Evolutionary conservation across 345 rosid species (phyloP), one percentile per base, ranked within the genome.

Genomic region (Dovyalis caffra): DNA sequence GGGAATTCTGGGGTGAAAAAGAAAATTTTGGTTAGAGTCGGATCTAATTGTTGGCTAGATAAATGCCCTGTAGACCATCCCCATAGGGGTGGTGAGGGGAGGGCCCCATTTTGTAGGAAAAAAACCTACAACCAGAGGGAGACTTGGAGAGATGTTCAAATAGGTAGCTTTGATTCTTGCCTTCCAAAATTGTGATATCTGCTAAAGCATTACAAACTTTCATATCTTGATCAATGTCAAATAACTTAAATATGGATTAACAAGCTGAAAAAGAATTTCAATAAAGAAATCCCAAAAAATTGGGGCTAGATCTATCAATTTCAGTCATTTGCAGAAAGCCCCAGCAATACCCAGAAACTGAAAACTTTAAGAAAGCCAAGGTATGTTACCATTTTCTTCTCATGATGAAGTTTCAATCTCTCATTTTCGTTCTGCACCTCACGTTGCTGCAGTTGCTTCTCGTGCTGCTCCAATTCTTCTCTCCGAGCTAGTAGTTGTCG

Each of bases 371-470:
- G 16, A 43, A 20, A 43, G 37, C 28, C 32, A 23, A 37, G 40
- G 21, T 16, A 66, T 18, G 73, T 73, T 81, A 90, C 97, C 91
- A 81, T 83, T 74, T 79, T 74, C 83, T 78, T 87, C 26, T 79
- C 88, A 57, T 69, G 79, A 62, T 77, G 68, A 65, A 88, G 79
- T 74, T 76, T 85, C 51, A 66, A 76, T 66, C 82, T 85, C 85
- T 83, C 84, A 58, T 72, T 74, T 76, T 89, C 93, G 80, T 87
- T 88, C 47, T 72, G 58, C 35, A 83, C 81, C 73, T 85, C 87
- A 8, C 85, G 86, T 61, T 47, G 74, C 64, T 79, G 85, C 28
- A 95, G 72, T 33, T 87, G 69, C 37, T 82, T 83, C 75, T 87
- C 94, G 2, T 26, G 85, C 73, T 75, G 74, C 69, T 81, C 76